phyloP scores from a whole-genome alignment of 345 rosid genomes.

The Acer saccharum region DNA sequence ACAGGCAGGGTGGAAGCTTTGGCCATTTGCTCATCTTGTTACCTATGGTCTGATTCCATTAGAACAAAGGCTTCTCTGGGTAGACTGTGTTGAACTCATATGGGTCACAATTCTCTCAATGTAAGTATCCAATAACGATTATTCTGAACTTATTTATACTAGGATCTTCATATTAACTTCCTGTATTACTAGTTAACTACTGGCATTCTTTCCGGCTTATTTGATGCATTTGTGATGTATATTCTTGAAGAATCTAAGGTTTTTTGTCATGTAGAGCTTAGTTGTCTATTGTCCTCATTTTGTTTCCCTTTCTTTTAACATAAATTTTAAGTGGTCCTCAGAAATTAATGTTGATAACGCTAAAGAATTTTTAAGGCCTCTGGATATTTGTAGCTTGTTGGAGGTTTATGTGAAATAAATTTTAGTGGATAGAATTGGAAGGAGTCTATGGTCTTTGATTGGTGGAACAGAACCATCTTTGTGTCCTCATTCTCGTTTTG shows the following conservation, averaged over 20 bases:
- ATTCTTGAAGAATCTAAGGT: not conserved
- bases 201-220: not conserved
- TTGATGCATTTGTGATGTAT: not conserved
- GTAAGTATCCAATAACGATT: constrained; percentile 45
- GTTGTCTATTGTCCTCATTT: not conserved
- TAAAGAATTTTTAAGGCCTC: constrained; percentile 4
- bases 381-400: not conserved
- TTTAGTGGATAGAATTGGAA: constrained; percentile 16
- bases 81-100: constrained; percentile 89
- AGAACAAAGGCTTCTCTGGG: constrained; percentile 97
- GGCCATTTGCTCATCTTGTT: constrained; percentile 98
- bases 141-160: not conserved
- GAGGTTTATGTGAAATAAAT: constrained; percentile 3
- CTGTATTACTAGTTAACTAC: no score
- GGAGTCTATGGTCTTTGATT: constrained; percentile 16
- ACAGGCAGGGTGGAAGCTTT: constrained; percentile 99
- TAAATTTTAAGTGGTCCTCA: constrained; percentile 14
- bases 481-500: constrained; percentile 15
- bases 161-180: not conserved
- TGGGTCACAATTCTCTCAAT: constrained; percentile 99
- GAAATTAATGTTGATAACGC: not conserved
- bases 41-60: constrained; percentile 92
- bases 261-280: constrained; percentile 3
- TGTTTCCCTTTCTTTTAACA: no score
- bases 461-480: constrained; percentile 1